phyloP scores from a whole-genome alignment of 306 rosid species.

The Canavalia gladiata region DNA sequence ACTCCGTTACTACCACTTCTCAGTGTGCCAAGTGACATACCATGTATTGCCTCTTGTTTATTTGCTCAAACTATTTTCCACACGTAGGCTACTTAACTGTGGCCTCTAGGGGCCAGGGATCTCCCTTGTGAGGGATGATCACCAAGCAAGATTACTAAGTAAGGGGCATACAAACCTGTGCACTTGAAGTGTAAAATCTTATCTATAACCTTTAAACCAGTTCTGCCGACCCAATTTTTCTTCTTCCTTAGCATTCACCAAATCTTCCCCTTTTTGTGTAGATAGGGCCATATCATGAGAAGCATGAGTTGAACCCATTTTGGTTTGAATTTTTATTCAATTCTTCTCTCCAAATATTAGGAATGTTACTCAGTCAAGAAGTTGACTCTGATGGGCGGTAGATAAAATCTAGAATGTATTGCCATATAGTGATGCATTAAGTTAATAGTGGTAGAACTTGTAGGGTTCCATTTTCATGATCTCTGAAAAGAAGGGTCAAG shows the following conservation, averaged over 20 bases:
- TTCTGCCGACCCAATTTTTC: background rate
- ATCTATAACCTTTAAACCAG: background rate
- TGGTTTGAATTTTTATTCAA: background rate
- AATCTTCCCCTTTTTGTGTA: background rate
- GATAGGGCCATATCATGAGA: background rate
- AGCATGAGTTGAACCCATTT: background rate
- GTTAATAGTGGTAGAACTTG: constrained; percentile 21
- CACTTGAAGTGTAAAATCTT: background rate
- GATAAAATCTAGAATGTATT: constrained; percentile 10
- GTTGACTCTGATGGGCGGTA: constrained; percentile 1
- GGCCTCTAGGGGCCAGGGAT: background rate
- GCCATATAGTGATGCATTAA: background rate
- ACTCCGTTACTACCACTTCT: background rate
- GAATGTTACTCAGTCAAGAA: constrained; percentile 17
- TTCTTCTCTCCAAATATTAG: background rate
- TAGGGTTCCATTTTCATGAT: constrained; percentile 13
- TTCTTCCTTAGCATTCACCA: background rate
- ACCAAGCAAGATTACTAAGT: background rate
- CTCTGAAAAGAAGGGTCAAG: constrained; percentile 12
- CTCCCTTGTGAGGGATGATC: background rate
- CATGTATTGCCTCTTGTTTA: background rate
- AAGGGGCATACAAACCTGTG: background rate
- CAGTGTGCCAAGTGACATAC: background rate
- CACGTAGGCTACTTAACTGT: background rate
- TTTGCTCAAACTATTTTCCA: background rate